Conservation (phyloP, 495 filamentous ascomycete genomes). For the Neurospora tetraspora region DNA sequence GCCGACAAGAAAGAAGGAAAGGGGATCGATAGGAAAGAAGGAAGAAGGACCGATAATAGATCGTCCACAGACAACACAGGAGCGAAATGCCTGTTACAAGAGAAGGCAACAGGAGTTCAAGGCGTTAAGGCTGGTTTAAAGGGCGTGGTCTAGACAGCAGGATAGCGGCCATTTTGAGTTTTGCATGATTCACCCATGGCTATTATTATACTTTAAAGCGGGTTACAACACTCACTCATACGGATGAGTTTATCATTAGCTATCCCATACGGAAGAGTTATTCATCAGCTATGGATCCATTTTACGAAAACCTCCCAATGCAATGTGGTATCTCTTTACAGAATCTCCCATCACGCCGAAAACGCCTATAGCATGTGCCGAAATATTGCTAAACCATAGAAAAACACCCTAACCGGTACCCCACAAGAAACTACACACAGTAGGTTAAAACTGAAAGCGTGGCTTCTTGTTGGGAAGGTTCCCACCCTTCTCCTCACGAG, state of each 20-base stretch:
- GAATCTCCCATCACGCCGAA: not conserved
- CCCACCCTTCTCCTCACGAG: slow-evolving; percentile 31
- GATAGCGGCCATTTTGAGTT: not conserved
- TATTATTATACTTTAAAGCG: not conserved
- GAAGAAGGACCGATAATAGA: not conserved
- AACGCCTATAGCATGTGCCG: not conserved
- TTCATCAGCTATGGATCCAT: not conserved
- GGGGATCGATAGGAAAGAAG: not conserved
- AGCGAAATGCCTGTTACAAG: not conserved
- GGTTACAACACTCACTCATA: not conserved
- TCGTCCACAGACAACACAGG: not conserved
- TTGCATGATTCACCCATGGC: not conserved
- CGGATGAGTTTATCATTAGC: not conserved
- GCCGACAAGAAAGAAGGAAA: not conserved
- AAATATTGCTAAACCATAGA: not conserved
- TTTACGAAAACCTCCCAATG: not conserved
- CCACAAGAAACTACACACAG: not conserved
- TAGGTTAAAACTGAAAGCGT: slow-evolving; percentile 15
- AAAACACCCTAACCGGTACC: not conserved
- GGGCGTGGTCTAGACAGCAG: not conserved
- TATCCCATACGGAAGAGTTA: not conserved
- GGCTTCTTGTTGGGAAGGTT: slow-evolving; percentile 27
- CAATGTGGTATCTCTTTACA: not conserved
- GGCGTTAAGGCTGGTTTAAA: not conserved
- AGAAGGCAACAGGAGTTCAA: not conserved